Base-by-base conservation (phyloP, 2,329 filamentous ascomycete genomes). In the Aspergillus latus region DNA sequence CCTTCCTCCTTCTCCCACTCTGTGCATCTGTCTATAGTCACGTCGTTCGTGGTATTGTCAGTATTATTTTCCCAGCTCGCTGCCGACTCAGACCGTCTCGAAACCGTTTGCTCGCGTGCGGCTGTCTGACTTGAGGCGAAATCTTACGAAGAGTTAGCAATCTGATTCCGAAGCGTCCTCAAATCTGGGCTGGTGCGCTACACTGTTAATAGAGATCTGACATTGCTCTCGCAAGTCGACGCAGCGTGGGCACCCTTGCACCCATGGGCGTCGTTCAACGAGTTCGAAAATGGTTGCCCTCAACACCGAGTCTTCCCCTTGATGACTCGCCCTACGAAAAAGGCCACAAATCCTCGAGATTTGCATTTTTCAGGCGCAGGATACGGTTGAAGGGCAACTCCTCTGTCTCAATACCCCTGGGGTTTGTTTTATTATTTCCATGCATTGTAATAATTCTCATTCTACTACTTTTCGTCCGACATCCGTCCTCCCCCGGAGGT, bases 381-480 rank as follows among this genome's bases (percentile, higher is more conserved):
- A 84, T 99, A 80, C 87, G 92, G 66, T 79, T 99, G 78, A 89
- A 87, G 76, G 90, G 91, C 68, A 96, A 96, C 76, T 97, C 92
- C 54, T 89, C 88, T 69, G 86, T 97, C 74, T 96, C 93, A 51
- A 88, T 97, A 71, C 94, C 94, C 28, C 80, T 99, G 51, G 93
- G 93, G 64, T 86, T 97, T 70, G 91, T 97, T 66, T 83, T 99
- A 64, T 80, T 97, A 65, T 97, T 97, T 72, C 94, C 94, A 63
- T 85, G 89, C 72, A 88, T 97, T 72, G 90, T 97, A 68, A 84
- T 97, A 77, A 83, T 96, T 68, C 83, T 97, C 73, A 95, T 97
- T 74, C 79, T 97, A 62, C 80, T 96, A 67, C 84, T 99, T 59
- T 92, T 97, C 72, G 84, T 96, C 69, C 86, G 88, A 70, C 92